These are phyloP conservation scores for Phialophora chinensis DNA, from an alignment of 2,329 filamentous ascomycete genomes.

Conservation along the genomic window DNA sequence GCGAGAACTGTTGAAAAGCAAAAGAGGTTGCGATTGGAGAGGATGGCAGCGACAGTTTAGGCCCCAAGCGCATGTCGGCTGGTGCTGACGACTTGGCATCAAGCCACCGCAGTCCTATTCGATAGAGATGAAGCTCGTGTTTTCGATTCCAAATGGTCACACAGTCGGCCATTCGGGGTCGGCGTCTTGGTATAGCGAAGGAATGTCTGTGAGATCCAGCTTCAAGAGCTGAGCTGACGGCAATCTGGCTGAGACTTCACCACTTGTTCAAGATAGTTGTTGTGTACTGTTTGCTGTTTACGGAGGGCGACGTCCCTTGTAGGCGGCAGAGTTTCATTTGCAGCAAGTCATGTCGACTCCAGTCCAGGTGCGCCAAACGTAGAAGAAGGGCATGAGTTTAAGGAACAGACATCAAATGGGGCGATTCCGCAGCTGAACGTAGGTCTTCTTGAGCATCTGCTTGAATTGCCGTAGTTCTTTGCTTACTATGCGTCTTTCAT, in stretches of 20 bases:
- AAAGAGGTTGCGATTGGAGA: background rate
- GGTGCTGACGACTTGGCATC: background rate
- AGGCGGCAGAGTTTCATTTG: background rate
- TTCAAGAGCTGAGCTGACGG: background rate
- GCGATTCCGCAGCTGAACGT: background rate
- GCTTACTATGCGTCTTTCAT: constrained; percentile 39
- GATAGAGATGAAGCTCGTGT: background rate
- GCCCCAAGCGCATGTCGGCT: background rate
- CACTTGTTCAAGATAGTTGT: background rate
- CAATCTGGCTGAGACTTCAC: background rate
- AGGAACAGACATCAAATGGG: background rate
- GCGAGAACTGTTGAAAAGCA: background rate
- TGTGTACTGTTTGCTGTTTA: background rate
- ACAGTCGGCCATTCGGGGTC: background rate
- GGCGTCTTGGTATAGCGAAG: background rate
- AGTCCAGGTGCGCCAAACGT: background rate
- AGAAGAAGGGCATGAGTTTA: background rate
- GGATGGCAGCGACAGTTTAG: background rate
- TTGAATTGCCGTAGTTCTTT: constrained; percentile 12
- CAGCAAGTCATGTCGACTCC: background rate
- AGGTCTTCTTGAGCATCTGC: background rate
- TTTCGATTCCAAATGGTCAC: background rate
- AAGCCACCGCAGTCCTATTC: background rate
- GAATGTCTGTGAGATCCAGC: background rate
- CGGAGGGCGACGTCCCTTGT: background rate